Evolutionary conservation across 441 rosid species (phyloP), one percentile per base, ranked within the genome.

Genomic region (Arabidopsis lyrata): DNA sequence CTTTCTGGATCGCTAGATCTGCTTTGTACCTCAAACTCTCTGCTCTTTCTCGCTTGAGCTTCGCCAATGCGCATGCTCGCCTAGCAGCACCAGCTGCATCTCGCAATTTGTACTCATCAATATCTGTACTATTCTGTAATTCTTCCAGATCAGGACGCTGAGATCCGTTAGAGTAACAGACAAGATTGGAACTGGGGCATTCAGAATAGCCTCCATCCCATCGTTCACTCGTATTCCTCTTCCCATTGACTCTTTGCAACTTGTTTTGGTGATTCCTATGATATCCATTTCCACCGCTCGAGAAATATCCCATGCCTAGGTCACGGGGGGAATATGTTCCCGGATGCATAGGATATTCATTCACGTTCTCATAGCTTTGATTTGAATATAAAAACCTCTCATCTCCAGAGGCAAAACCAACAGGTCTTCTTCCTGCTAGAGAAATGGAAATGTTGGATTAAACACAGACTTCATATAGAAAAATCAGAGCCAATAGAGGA

Each of bases 1-100:
- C 99, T 84, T 84, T 93, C 86, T 93, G 96, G 56, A 93, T 86
- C 16, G 93, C 91, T 75, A 91, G 75, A 81, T 93, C 98, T 66
- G 98, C 99, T 82, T 76, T 79, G 81, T 81, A 83, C 55, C 90
- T 83, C 85, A 93, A 77, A 73, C 86, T 87, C 83, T 86, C 89
- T 52, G 97, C 97, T 77, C 65, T 89, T 70, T 92, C 95, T 80
- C 91, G 81, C 87, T 95, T 95, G 62, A 86, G 72, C 81, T 87
- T 95, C 62, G 98, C 98, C 68, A 85, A 45, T 36, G 79, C 80
- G 8, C 72, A 82, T 1, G 98, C 95, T 52, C 86, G 87, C 73
- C 74, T 78, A 18, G 96, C 98, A 34, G 89, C 92, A 55, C 86
- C 85, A 65, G 92, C 78, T 31, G 92, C 97, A 70, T 86, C 97